A percentile compares a stretch with the other conserved stretches of the same genome.
These are phyloP conservation scores for Auriscalpium vulgare DNA, from an alignment of 768 basidiomycete genomes.

Conservation along the genomic window DNA sequence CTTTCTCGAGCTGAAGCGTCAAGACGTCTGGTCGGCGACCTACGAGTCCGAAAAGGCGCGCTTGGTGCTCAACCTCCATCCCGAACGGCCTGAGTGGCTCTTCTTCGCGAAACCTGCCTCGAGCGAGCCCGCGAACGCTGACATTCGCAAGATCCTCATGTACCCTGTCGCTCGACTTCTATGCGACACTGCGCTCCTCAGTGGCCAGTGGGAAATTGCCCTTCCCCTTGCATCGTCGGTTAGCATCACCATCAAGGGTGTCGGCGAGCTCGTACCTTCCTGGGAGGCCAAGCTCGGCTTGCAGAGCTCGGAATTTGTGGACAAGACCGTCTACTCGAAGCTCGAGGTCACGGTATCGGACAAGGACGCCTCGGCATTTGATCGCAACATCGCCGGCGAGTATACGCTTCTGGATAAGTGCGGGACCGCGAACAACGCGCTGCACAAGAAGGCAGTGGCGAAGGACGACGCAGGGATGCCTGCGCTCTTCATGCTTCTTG, in stretches of 20 bases:
- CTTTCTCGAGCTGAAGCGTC: conserved; percentile 80
- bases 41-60: conserved; percentile 66
- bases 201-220: conserved; percentile 75
- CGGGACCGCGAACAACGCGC: conserved; percentile 77
- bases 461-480: conserved; percentile 42
- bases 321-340: conserved; percentile 58
- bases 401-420: conserved; percentile 81
- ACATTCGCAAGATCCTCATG: conserved; percentile 65
- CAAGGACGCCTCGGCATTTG: conserved; percentile 41
- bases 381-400: conserved; percentile 74
- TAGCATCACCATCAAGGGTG: conserved; percentile 52
- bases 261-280: conserved; percentile 64
- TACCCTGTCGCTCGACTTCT: conserved; percentile 71
- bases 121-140: conserved; percentile 66
- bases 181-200: conserved; percentile 49
- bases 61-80: conserved; percentile 72
- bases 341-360: conserved; percentile 54
- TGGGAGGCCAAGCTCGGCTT: conserved; percentile 85
- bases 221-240: conserved; percentile 54
- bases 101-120: conserved; percentile 66
- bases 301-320: conserved; percentile 51
- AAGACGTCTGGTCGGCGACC: conserved; percentile 78
- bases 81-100: conserved; percentile 78
- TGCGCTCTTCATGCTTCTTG: conserved; percentile 74
- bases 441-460: conserved; percentile 56